phyloP scores from a whole-genome alignment of 768 basidiomycete species.

The Heimioporus sp. region DNA sequence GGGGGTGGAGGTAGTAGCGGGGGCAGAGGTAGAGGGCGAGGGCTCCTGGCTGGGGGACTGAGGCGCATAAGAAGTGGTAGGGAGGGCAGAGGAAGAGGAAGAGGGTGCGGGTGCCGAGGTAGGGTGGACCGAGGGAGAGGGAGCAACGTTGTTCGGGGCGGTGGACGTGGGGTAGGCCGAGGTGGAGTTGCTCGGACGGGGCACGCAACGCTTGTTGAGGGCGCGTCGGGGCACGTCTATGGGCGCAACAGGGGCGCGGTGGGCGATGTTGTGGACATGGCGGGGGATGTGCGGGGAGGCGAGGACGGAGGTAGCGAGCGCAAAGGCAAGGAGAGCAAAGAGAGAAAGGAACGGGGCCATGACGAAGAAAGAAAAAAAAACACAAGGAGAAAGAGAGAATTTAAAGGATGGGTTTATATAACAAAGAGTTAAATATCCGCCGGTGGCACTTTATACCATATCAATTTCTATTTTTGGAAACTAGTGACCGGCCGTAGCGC shows the following conservation, averaged over 20 bases:
- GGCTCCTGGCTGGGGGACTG: neutral
- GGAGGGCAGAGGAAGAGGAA: neutral
- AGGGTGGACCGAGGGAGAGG: neutral
- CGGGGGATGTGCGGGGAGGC: constrained; percentile 39
- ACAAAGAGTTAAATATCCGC: too few relatives aligned
- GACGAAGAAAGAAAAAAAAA: constrained; percentile 7
- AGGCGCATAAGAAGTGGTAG: neutral
- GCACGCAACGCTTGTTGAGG: constrained; percentile 25
- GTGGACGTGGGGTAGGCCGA: neutral
- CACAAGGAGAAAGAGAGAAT: neutral
- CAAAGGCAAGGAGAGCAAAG: constrained; percentile 42
- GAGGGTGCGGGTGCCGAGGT: neutral
- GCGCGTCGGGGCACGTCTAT: constrained; percentile 14
- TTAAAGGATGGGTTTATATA: too few relatives aligned
- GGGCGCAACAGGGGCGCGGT: constrained; percentile 14
- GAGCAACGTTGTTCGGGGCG: neutral
- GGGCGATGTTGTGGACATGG: constrained; percentile 18
- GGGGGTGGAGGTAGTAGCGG: neutral
- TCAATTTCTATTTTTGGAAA: neutral
- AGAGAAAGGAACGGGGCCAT: constrained; percentile 40
- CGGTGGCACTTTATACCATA: too few relatives aligned
- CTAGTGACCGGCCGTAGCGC: constrained; percentile 25
- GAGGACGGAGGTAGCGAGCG: constrained; percentile 37
- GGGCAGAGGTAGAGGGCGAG: neutral
- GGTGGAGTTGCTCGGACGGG: constrained; percentile 18